phyloP scores from a whole-genome alignment of 1,284 basidiomycete species.

The Dichomitus squalens region DNA sequence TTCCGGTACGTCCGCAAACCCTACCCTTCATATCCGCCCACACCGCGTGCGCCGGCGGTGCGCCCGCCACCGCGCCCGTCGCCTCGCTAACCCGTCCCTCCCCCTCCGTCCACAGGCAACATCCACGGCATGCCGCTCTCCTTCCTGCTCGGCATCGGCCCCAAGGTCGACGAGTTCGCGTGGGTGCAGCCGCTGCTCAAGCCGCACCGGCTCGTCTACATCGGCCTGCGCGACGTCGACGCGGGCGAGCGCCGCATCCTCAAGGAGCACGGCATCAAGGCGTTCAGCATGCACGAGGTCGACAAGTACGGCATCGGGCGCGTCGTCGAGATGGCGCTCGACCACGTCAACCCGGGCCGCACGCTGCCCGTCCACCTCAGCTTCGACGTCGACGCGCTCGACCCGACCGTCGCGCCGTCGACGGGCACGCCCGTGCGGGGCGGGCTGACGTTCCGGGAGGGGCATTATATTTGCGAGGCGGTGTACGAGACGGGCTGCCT shows the following conservation, averaged over 20 bases:
- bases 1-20: slow-evolving; percentile 52
- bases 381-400: slow-evolving; percentile 96
- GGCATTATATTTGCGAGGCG: slow-evolving; percentile 96
- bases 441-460: slow-evolving; percentile 96
- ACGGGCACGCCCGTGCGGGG: slow-evolving; percentile 96
- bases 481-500: slow-evolving; percentile 93
- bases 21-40: neutral
- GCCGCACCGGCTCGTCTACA: slow-evolving; percentile 84
- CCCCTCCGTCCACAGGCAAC: slow-evolving; percentile 60
- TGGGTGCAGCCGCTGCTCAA: slow-evolving; percentile 83
- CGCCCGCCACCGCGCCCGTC: no score
- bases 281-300: slow-evolving; percentile 98
- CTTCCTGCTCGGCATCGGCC: slow-evolving; percentile 83
- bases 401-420: slow-evolving; percentile 92
- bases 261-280: slow-evolving; percentile 87
- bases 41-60: slow-evolving; percentile 21
- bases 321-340: slow-evolving; percentile 94
- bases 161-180: slow-evolving; percentile 60
- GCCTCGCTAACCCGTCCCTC: neutral
- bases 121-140: slow-evolving; percentile 98
- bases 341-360: slow-evolving; percentile 87
- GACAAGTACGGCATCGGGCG: slow-evolving; percentile 96
- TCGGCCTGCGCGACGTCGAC: slow-evolving; percentile 95
- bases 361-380: slow-evolving; percentile 91
- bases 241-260: slow-evolving; percentile 88